A percentile compares a stretch with the other conserved stretches of the same genome.
Conservation (phyloP, 805 yeast species). For the Wickerhamomyces sydowiorum region DNA sequence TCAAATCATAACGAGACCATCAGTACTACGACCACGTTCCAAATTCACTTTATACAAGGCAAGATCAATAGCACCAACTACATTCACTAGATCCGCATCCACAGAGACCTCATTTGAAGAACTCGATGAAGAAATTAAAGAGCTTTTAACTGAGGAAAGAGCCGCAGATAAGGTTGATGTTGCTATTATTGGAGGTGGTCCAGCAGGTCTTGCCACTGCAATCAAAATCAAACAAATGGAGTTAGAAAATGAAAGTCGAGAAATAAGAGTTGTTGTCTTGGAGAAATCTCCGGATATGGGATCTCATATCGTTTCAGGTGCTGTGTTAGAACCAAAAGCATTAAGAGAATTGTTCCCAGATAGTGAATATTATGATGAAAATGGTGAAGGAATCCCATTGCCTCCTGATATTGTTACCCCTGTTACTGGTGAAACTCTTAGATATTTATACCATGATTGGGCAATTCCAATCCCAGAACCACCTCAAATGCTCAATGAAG, state of each 20-base stretch:
- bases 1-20: neutral
- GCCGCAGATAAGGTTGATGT: slow-evolving; percentile 88
- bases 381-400: slow-evolving; percentile 59
- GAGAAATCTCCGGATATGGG: slow-evolving; percentile 96
- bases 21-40: too few species aligned
- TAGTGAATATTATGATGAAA: slow-evolving; percentile 44
- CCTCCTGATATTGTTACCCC: slow-evolving; percentile 73
- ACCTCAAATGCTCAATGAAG: slow-evolving; percentile 78
- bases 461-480: slow-evolving; percentile 86
- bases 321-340: slow-evolving; percentile 88
- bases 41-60: neutral
- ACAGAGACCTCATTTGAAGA: slow-evolving; percentile 22
- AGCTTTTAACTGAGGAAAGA: slow-evolving; percentile 52
- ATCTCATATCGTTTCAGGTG: slow-evolving; percentile 88
- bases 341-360: slow-evolving; percentile 78
- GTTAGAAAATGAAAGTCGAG: slow-evolving; percentile 53
- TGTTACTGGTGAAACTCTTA: slow-evolving; percentile 73
- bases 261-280: slow-evolving; percentile 77
- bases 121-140: slow-evolving; percentile 38
- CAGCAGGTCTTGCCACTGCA: slow-evolving; percentile 95
- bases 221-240: slow-evolving; percentile 84
- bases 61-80: neutral
- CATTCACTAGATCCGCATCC: slow-evolving; percentile 7
- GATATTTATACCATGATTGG: slow-evolving; percentile 52
- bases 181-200: slow-evolving; percentile 96